Percentiles rank a stretch among this genome's conserved stretches.
These are phyloP conservation scores for Kalmanozyma brasiliensis DNA, from an alignment of 1,284 basidiomycete species.

Conservation along the genomic window DNA sequence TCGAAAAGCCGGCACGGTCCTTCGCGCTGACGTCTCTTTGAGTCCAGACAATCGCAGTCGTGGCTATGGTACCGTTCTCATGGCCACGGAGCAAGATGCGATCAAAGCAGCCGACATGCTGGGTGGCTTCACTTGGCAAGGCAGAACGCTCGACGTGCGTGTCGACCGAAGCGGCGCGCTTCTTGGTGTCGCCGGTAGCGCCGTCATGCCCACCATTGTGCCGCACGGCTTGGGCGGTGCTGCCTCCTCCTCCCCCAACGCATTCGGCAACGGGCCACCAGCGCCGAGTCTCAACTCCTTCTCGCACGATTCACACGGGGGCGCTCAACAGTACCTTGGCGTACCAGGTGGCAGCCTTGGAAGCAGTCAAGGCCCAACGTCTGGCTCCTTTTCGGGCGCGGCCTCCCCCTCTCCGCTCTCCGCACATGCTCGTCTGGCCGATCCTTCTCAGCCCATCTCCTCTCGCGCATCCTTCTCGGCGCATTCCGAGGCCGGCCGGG, in stretches of 20 bases:
- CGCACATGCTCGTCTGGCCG: conserved; percentile 6
- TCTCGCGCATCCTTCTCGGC: conserved; percentile 24
- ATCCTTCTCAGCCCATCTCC: conserved; percentile 12
- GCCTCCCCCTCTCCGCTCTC: conserved; percentile 24
- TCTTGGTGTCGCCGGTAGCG: conserved; percentile 40
- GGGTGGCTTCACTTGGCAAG: conserved; percentile 68
- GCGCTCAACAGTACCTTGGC: conserved; percentile 24
- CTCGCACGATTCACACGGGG: conserved; percentile 5
- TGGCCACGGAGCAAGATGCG: conserved; percentile 67
- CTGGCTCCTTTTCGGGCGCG: conserved; percentile 17
- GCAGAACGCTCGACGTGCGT: conserved; percentile 61
- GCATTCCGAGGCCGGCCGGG: conserved; percentile 7
- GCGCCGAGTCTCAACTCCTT: background rate
- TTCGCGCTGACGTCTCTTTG: conserved; percentile 68
- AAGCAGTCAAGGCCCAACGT: conserved; percentile 2
- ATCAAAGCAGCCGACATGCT: conserved; percentile 68
- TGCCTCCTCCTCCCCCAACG: background rate
- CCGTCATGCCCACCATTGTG: conserved; percentile 25
- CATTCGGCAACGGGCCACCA: conserved; percentile 6
- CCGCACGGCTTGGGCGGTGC: conserved; percentile 3
- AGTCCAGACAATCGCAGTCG: conserved; percentile 64
- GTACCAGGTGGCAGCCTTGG: conserved; percentile 13
- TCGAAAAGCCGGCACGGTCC: conserved; percentile 68
- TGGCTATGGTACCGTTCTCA: conserved; percentile 63
- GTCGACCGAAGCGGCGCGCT: conserved; percentile 59